These are phyloP conservation scores for Rhazya stricta DNA, from an alignment of 257 asterid species.

Conservation along the genomic window DNA sequence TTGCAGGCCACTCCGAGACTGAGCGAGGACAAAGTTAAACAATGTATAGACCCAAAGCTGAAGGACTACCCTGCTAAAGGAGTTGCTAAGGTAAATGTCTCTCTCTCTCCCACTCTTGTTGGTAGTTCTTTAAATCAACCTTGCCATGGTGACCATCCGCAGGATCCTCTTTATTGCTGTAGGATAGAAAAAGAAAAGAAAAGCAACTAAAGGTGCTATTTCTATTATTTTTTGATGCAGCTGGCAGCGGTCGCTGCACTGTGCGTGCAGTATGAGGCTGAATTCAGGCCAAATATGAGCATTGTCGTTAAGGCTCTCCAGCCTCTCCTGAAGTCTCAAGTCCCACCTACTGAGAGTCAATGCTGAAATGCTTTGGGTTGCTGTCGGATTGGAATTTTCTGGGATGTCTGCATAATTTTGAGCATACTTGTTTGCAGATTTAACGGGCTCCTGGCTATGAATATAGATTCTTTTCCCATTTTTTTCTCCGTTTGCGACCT, in stretches of 20 bases:
- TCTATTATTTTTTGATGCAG: conserved; percentile 37
- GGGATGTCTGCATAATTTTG: background rate
- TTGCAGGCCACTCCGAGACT: conserved; percentile 81
- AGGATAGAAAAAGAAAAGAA: background rate
- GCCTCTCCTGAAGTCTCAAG: conserved; percentile 62
- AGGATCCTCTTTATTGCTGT: background rate
- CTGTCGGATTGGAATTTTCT: background rate
- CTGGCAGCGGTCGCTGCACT: conserved; percentile 89
- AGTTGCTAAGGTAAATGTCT: conserved; percentile 67
- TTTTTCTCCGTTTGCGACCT: background rate
- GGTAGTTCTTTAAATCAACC: background rate
- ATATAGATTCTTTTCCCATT: background rate
- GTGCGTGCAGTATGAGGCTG: conserved; percentile 90
- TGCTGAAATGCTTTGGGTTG: background rate
- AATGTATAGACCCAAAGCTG: conserved; percentile 80
- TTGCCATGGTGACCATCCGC: too few species aligned
- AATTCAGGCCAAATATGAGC: conserved; percentile 91
- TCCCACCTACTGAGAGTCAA: conserved; percentile 47
- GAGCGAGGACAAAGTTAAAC: conserved; percentile 89
- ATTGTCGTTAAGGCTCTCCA: conserved; percentile 86
- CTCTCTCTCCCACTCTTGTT: conserved; percentile 19
- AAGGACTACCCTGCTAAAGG: conserved; percentile 83
- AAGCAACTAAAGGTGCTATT: background rate
- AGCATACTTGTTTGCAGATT: background rate
- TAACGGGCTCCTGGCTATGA: background rate